phyloP scores from a whole-genome alignment of 2,329 filamentous ascomycete genomes.

The Catunica adiposa region DNA sequence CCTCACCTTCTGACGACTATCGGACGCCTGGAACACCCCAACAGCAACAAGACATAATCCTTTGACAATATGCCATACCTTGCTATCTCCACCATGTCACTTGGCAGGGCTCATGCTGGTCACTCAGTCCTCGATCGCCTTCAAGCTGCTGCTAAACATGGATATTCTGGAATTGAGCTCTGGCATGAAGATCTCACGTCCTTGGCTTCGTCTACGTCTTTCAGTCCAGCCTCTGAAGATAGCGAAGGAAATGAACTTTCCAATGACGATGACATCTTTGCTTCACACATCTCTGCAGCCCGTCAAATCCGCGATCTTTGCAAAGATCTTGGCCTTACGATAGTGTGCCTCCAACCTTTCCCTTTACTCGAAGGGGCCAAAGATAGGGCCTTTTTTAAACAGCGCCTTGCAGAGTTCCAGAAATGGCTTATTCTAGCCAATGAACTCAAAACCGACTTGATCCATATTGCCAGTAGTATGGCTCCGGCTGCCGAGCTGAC shows the following conservation, averaged over 20 bases:
- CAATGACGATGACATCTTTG: background rate
- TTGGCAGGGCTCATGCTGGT: conserved; percentile 52
- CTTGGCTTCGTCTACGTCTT: too few species aligned
- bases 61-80: conserved; percentile 23
- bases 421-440: conserved; percentile 54
- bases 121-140: conserved; percentile 53
- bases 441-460: conserved; percentile 50
- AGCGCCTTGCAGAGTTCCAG: conserved; percentile 43
- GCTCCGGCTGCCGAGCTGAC: conserved; percentile 32
- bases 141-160: conserved; percentile 41
- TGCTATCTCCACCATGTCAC: conserved; percentile 60
- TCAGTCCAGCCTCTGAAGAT: too few species aligned
- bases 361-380: conserved; percentile 60
- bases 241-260: too few species aligned
- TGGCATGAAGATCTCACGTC: conserved; percentile 57
- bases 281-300: conserved; percentile 30
- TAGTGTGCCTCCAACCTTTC: conserved; percentile 62
- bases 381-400: conserved; percentile 40
- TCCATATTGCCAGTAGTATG: conserved; percentile 60
- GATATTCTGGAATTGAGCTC: conserved; percentile 55
- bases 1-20: too few species aligned
- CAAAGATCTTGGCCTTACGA: conserved; percentile 33
- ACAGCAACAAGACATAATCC: too few species aligned
- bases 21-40: too few species aligned
- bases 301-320: conserved; percentile 38